Evolutionary conservation across 257 asterid genomes (phyloP).

Genomic region (Solanum gracilifrons): DNA sequence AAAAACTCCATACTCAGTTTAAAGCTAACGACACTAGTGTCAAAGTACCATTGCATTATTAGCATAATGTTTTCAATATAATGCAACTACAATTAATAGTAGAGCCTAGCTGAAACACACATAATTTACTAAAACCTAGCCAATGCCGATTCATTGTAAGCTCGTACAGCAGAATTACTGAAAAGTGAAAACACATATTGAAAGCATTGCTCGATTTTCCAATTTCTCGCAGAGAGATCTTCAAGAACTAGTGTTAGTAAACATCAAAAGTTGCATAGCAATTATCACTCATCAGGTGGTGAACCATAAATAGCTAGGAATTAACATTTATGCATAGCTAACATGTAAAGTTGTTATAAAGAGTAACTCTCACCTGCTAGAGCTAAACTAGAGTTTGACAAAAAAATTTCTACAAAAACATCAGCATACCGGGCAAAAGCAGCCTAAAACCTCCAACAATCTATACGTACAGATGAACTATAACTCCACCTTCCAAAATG

Average conservation of each 20-base stretch:
- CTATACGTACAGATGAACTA: not conserved
- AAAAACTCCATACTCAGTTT: not conserved
- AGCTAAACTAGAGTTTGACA: too few relatives aligned
- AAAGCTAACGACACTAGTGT: not conserved
- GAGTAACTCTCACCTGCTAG: too few relatives aligned
- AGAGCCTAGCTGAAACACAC: not conserved
- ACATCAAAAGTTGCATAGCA: not conserved
- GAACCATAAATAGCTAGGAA: too few relatives aligned
- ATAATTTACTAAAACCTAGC: too few relatives aligned
- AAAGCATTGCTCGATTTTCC: not conserved
- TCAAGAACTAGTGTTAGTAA: not conserved
- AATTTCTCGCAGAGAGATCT: not conserved
- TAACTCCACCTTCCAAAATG: not conserved
- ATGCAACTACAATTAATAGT: not conserved
- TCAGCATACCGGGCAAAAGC: not conserved
- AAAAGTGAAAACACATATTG: not conserved
- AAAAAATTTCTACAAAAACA: too few relatives aligned
- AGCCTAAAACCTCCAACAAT: not conserved
- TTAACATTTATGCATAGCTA: too few relatives aligned
- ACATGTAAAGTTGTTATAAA: too few relatives aligned
- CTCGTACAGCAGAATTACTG: not conserved
- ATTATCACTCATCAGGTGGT: slow-evolving; percentile 29
- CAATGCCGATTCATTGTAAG: too few relatives aligned
- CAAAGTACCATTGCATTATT: not conserved
- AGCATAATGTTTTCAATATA: not conserved